Evolutionary conservation across 1,284 basidiomycete species (phyloP), one percentile per base, ranked within the genome.

Genomic region (Microbotryum violaceum): DNA sequence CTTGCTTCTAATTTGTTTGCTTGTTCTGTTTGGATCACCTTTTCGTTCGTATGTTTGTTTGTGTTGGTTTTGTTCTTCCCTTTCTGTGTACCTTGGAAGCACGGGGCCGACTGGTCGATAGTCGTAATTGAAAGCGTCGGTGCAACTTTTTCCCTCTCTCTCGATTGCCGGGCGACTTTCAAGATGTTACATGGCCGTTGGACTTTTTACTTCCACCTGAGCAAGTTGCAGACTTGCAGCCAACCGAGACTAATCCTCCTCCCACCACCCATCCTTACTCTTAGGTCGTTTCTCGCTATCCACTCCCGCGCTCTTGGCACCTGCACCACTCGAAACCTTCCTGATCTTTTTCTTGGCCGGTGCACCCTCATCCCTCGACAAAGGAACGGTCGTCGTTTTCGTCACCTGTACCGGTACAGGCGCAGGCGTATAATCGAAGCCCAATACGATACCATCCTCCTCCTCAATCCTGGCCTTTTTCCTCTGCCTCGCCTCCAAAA

Each of bases 211-310:
- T 42, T 42, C 16, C 37, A 42, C 37, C 37, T 42, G 14, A 18
- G 12, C 16, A 42, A 12, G 10, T 5, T 42, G 16, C 37, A 42
- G 37, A 18, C 4, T 31, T 16, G 18, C 37, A 42, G 37, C 12
- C 37, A 10, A 42, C 37, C 14, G 16, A 18, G 37, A 18, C 37
- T 48, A 66, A 3, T 61, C 62, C 27, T 70, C 67, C 25, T 69
- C 66, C 69, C 69, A 70, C 69, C 69, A 70, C 3, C 65, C 60
- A 9, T 49, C 64, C 48, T 52, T 62, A 21, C 58, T 58, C n/a
- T 47, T 21, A 2, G 64, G 65, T 46, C 67, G 49, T 50, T 61
- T 59, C 58, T 54, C 58, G 45, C 31, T 37, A 46, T 61, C 67
- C 23, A 29, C 56, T 47, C 12, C 37, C 12, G 16, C 37, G 4